Percentiles rank a stretch among this genome's conserved stretches.
Evolutionary conservation across 2,329 filamentous ascomycete genomes (phyloP).

Genomic region (Mollisia scopiformis): DNA sequence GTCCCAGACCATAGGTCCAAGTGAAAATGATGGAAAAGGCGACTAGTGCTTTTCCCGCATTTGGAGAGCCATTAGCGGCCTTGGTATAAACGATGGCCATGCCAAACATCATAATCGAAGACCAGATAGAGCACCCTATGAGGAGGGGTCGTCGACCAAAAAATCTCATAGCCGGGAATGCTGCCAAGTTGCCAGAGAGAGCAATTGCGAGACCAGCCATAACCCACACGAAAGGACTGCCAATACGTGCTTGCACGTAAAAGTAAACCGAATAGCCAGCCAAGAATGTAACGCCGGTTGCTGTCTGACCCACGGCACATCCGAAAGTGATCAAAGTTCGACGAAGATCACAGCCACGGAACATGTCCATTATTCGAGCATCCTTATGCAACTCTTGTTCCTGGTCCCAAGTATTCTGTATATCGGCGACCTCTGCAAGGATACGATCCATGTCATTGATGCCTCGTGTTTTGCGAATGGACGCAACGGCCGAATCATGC

Average conservation of each 20-base stretch:
- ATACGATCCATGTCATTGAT: neutral
- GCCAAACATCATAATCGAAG: neutral
- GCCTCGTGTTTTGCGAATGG: neutral
- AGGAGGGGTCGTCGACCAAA: neutral
- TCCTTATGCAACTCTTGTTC: neutral
- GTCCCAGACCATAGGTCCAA: slow-evolving; percentile 2
- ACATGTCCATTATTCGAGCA: slow-evolving; percentile 3
- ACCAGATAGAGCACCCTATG: neutral
- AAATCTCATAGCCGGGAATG: slow-evolving; percentile 6
- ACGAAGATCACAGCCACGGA: neutral
- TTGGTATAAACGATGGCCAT: neutral
- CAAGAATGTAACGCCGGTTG: slow-evolving; percentile 7
- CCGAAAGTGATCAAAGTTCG: neutral
- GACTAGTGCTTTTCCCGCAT: slow-evolving; percentile 5
- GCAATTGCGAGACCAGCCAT: slow-evolving; percentile 9
- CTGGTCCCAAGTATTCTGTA: slow-evolving; percentile 4
- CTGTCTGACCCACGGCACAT: neutral
- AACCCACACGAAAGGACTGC: slow-evolving; percentile 10
- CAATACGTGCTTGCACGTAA: slow-evolving; percentile 11
- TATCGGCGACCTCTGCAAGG: neutral
- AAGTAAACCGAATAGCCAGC: slow-evolving; percentile 13
- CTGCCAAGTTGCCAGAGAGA: slow-evolving; percentile 4
- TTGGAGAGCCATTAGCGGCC: neutral
- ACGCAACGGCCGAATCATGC: neutral
- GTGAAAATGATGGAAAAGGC: slow-evolving; percentile 6